Conservation (phyloP, 78 protist genomes). For the Capsaspora owczarzaki region DNA sequence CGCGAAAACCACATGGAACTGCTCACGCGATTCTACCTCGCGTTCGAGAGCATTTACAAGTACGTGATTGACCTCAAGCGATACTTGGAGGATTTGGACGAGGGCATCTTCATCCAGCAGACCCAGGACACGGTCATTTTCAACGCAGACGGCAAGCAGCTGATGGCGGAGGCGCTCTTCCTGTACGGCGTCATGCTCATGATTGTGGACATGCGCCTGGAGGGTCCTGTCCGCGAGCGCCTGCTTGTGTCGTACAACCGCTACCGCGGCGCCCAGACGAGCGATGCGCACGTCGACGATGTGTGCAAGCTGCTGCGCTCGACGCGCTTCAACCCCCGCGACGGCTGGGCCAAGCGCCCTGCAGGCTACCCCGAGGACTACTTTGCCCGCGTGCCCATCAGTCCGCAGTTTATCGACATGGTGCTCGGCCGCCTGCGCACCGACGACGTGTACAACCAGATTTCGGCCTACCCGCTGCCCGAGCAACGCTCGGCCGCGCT, state of each 20-base stretch:
- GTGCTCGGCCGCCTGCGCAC: slow-evolving; percentile 80
- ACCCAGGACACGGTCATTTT: slow-evolving; percentile 72
- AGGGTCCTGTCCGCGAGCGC: slow-evolving; percentile 90
- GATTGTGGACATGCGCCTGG: slow-evolving; percentile 75
- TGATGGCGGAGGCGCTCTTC: slow-evolving; percentile 81
- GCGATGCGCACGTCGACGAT: slow-evolving; percentile 70
- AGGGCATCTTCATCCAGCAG: slow-evolving; percentile 80
- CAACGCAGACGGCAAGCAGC: slow-evolving; percentile 89
- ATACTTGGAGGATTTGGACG: slow-evolving; percentile 63
- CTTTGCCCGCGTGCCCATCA: slow-evolving; percentile 50
- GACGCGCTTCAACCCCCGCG: slow-evolving; percentile 70
- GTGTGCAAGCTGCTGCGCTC: slow-evolving; percentile 69
- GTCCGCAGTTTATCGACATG: slow-evolving; percentile 55
- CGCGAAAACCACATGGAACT: slow-evolving; percentile 75
- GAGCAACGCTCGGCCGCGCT: slow-evolving; percentile 94
- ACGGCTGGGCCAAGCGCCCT: slow-evolving; percentile 38
- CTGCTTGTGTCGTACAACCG: slow-evolving; percentile 86
- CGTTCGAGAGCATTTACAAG: slow-evolving; percentile 80
- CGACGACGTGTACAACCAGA: slow-evolving; percentile 87
- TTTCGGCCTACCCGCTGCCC: slow-evolving; percentile 76
- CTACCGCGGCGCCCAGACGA: neutral
- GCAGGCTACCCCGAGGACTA: slow-evolving; percentile 81
- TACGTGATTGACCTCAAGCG: slow-evolving; percentile 58
- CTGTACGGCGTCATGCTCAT: slow-evolving; percentile 89
- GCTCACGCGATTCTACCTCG: slow-evolving; percentile 73